Percentiles rank a stretch among this genome's conserved stretches.
These are phyloP conservation scores for Globisporangium recalcitrans DNA, from an alignment of 352 stramenopile genomes.

Conservation along the genomic window DNA sequence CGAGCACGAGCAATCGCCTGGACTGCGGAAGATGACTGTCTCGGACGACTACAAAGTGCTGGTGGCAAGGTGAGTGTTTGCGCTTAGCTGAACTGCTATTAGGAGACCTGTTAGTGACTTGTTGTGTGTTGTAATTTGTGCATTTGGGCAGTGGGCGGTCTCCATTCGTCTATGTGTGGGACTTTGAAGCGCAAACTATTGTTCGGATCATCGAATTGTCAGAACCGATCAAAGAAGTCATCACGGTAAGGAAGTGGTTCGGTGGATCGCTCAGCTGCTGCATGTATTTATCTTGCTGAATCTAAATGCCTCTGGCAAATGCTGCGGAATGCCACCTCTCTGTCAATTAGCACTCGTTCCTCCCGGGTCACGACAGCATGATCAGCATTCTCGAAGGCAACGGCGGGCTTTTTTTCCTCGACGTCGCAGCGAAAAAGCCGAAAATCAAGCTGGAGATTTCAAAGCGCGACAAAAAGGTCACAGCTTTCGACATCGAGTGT, in stretches of 20 bases:
- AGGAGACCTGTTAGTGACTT: not conserved
- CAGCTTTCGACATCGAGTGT: conserved; percentile 60
- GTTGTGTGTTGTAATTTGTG: not conserved
- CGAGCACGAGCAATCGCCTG: conserved; percentile 50
- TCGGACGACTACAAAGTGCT: conserved; percentile 74
- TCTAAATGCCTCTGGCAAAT: too few relatives aligned
- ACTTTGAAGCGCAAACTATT: conserved; percentile 80
- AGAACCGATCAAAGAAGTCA: conserved; percentile 56
- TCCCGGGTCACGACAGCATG: conserved; percentile 47
- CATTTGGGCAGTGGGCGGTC: conserved; percentile 40
- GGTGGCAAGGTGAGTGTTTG: conserved; percentile 58
- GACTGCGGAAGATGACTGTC: conserved; percentile 61
- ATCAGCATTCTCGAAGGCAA: conserved; percentile 68
- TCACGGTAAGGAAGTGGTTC: conserved; percentile 37
- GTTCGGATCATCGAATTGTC: conserved; percentile 83
- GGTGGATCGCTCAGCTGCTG: not conserved
- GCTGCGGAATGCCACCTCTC: too few relatives aligned
- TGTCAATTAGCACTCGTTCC: conserved; percentile 50
- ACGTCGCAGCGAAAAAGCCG: conserved; percentile 56
- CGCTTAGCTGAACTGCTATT: not conserved
- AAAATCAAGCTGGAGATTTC: conserved; percentile 76
- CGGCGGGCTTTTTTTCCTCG: conserved; percentile 67
- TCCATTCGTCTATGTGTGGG: conserved; percentile 83
- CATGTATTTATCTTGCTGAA: too few relatives aligned
- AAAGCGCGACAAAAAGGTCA: conserved; percentile 44